phyloP scores from a whole-genome alignment of 2,329 filamentous ascomycete genomes.

The Colletotrichum caudatum region DNA sequence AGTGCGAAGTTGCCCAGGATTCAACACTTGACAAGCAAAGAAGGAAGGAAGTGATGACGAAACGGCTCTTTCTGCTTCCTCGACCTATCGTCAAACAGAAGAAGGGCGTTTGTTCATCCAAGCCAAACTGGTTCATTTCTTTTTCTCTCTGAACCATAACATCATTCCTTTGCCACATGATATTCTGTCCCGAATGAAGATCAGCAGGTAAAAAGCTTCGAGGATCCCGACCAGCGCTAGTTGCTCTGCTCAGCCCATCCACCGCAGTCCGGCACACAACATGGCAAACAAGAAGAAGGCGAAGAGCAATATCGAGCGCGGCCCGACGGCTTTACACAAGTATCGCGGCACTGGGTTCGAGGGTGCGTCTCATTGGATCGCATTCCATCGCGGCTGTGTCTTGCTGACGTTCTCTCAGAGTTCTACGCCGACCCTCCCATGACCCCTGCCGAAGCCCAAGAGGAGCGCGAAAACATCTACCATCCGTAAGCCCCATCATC shows the following conservation, averaged over 20 bases:
- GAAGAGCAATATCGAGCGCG: conserved; percentile 46
- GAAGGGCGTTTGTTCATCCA: neutral
- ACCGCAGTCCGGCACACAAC: neutral
- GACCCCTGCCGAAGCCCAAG: conserved; percentile 74
- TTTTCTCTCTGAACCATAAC: neutral
- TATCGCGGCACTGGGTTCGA: conserved; percentile 76
- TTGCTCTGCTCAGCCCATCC: neutral
- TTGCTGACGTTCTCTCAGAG: conserved; percentile 57
- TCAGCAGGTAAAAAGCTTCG: neutral
- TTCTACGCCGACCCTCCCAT: conserved; percentile 85
- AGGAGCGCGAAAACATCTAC: conserved; percentile 77
- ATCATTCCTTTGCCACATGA: neutral
- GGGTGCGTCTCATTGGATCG: conserved; percentile 53
- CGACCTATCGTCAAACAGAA: too few relatives aligned
- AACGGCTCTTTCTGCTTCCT: neutral
- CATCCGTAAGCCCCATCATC: conserved; percentile 61
- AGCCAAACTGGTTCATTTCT: neutral
- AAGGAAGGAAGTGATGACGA: neutral
- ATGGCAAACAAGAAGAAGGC: conserved; percentile 36
- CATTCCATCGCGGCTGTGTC: conserved; percentile 33
- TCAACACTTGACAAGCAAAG: too few relatives aligned
- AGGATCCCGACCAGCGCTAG: neutral
- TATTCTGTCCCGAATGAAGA: too few relatives aligned
- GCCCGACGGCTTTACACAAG: conserved; percentile 57
- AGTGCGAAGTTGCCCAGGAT: too few relatives aligned